Evolutionary conservation across 768 basidiomycete species (phyloP).

Genomic region (Russula vinacea): DNA sequence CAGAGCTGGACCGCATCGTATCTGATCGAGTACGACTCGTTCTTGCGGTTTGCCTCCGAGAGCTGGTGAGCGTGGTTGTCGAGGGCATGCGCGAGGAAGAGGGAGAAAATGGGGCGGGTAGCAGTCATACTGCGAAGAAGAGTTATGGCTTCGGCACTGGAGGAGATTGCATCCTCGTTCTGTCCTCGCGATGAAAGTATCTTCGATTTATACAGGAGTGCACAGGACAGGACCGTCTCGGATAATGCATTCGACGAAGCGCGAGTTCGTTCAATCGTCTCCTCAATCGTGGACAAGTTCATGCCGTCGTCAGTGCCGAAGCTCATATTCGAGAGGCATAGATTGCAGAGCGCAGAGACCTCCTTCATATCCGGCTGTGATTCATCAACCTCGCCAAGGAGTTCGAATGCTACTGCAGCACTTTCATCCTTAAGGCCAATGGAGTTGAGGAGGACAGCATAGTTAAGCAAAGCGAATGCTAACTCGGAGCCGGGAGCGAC

Average conservation of each 20-base stretch:
- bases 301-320: neutral
- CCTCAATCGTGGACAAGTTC: neutral
- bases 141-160: constrained; percentile 10
- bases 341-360: constrained; percentile 8
- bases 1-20: constrained; percentile 10
- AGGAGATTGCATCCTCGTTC: neutral
- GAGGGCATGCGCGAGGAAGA: constrained; percentile 21
- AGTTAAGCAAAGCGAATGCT: constrained; percentile 9
- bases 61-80: constrained; percentile 10
- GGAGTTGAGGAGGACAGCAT: constrained; percentile 9
- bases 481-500: neutral
- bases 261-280: constrained; percentile 7
- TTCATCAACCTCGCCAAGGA: constrained; percentile 2
- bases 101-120: neutral
- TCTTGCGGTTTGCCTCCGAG: constrained; percentile 9
- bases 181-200: constrained; percentile 14
- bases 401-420: constrained; percentile 13
- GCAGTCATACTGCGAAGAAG: constrained; percentile 3
- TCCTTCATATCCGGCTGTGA: neutral
- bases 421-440: constrained; percentile 6
- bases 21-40: neutral
- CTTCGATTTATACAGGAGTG: constrained; percentile 19
- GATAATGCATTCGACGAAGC: neutral
- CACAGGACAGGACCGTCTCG: neutral
- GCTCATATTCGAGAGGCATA: constrained; percentile 3